A percentile compares a stretch with the other conserved stretches of the same genome.
These are phyloP conservation scores for Sarocladium oryzae DNA, from an alignment of 2,329 filamentous ascomycete genomes.

Conservation along the genomic window DNA sequence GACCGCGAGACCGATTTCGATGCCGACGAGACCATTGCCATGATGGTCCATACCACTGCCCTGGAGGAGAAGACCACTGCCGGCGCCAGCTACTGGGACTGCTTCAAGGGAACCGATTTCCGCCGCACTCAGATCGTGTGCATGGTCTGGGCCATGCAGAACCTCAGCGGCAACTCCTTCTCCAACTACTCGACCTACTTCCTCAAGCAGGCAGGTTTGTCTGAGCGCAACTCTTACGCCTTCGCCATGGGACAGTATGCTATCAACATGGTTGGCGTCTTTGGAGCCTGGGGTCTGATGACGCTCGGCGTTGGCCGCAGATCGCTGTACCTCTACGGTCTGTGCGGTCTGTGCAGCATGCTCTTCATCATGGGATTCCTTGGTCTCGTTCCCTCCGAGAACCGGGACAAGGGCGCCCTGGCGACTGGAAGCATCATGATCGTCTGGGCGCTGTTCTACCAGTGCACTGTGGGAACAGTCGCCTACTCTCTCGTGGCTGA, in stretches of 20 bases:
- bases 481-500: constrained; percentile 86
- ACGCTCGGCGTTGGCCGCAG: constrained; percentile 67
- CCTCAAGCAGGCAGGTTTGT: constrained; percentile 52
- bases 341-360: constrained; percentile 68
- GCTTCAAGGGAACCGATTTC: constrained; percentile 72
- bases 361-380: constrained; percentile 80
- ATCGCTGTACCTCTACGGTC: constrained; percentile 67
- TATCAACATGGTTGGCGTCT: constrained; percentile 73
- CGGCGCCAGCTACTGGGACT: constrained; percentile 72
- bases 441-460: constrained; percentile 75
- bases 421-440: constrained; percentile 85
- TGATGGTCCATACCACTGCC: constrained; percentile 88
- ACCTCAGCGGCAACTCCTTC: constrained; percentile 56
- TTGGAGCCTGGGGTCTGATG: constrained; percentile 79
- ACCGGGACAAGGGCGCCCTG: constrained; percentile 56
- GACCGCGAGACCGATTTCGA: constrained; percentile 66
- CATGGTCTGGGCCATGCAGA: constrained; percentile 59
- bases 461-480: constrained; percentile 81
- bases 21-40: constrained; percentile 76
- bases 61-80: constrained; percentile 69
- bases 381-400: constrained; percentile 58
- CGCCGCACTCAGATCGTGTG: constrained; percentile 69
- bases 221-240: constrained; percentile 44
- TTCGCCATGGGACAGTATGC: constrained; percentile 60
- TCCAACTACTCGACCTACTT: constrained; percentile 62